These are phyloP conservation scores for Dictyophora rubrovolvata DNA, from an alignment of 768 basidiomycete genomes.

Conservation along the genomic window DNA sequence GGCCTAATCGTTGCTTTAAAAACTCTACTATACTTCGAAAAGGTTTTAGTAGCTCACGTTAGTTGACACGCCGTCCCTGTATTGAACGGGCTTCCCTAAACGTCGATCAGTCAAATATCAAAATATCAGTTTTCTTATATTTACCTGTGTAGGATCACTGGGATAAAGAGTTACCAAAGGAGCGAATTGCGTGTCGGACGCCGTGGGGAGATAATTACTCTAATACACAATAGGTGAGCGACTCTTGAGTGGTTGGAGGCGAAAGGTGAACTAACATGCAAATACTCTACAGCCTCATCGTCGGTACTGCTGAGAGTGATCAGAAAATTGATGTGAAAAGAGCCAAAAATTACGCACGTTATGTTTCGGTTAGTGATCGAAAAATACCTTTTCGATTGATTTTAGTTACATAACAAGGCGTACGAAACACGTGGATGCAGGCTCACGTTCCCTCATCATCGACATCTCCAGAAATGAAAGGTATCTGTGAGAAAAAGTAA, in stretches of 20 bases:
- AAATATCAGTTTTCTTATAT: neutral
- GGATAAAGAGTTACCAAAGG: constrained; percentile 10
- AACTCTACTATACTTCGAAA: neutral
- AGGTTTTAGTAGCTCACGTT: constrained; percentile 13
- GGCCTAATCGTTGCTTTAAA: constrained; percentile 14
- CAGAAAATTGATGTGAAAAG: neutral
- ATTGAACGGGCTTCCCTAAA: constrained; percentile 43
- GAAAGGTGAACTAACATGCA: neutral
- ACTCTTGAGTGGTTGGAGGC: constrained; percentile 4
- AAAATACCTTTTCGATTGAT: constrained; percentile 16
- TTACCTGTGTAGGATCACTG: constrained; percentile 11
- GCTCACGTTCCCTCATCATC: constrained; percentile 14
- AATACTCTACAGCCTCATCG: neutral
- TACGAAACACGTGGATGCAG: neutral
- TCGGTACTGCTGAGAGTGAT: constrained; percentile 15
- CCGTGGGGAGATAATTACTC: constrained; percentile 16
- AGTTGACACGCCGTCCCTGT: constrained; percentile 35
- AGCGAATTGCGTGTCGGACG: constrained; percentile 5
- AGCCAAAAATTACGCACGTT: constrained; percentile 15
- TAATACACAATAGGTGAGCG: constrained; percentile 7
- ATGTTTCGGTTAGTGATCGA: constrained; percentile 19
- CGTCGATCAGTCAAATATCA: neutral
- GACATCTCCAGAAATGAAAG: constrained; percentile 14
- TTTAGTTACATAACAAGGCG: neutral
- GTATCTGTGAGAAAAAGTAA: constrained; percentile 17